Evolutionary conservation across 495 filamentous ascomycete species (phyloP).

Genomic region (Margaritispora aquatica): DNA sequence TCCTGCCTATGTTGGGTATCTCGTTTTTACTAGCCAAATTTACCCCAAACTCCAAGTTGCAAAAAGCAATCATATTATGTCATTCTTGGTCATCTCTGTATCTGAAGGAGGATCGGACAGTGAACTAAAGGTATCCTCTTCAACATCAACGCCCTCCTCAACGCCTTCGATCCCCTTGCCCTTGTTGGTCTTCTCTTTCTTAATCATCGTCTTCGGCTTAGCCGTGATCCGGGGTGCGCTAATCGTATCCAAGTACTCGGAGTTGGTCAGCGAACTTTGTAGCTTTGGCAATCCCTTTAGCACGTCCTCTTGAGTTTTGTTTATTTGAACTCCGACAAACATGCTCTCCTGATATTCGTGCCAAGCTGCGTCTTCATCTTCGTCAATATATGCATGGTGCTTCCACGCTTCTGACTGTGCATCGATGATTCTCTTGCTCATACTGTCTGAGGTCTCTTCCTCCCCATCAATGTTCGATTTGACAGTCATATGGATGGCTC

Average conservation of each 20-base stretch:
- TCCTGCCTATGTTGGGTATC: conserved; percentile 11
- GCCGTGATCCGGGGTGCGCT: conserved; percentile 42
- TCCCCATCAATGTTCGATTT: conserved; percentile 56
- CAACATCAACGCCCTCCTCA: background rate
- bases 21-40: conserved; percentile 2
- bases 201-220: conserved; percentile 34
- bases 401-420: conserved; percentile 65
- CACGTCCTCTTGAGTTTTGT: background rate
- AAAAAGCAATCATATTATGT: too few species aligned
- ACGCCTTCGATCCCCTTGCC: conserved; percentile 6
- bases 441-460: conserved; percentile 38
- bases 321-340: conserved; percentile 34
- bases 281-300: conserved; percentile 36
- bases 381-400: conserved; percentile 58
- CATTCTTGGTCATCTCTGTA: conserved; percentile 1
- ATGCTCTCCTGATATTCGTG: conserved; percentile 49
- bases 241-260: conserved; percentile 58
- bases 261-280: conserved; percentile 44
- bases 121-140: conserved; percentile 6
- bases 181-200: conserved; percentile 25
- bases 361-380: conserved; percentile 60
- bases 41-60: background rate
- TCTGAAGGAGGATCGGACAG: conserved; percentile 7
- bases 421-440: conserved; percentile 45
- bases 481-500: conserved; percentile 60